Evolutionary conservation across 75 land plant genomes (phyloP), one percentile per base, ranked within the genome.

Genomic region (Gnetum montanum): DNA sequence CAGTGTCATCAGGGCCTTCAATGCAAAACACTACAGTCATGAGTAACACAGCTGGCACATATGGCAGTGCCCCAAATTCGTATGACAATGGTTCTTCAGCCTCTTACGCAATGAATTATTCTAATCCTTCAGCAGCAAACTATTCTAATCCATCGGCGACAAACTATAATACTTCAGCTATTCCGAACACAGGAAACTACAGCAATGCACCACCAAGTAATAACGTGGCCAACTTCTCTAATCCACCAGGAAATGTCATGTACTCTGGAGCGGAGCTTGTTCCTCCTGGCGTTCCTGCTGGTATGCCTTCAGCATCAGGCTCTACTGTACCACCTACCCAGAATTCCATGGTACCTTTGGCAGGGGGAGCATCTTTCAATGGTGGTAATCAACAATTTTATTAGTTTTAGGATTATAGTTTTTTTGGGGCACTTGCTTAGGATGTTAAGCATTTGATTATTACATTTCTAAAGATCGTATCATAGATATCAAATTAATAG

Each of bases 241-340:
- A 5, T 53, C 18, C 55, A 34, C 55, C 31, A 26, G 22, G 34
- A 19, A 60, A 67, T 49, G n/a, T n/a, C n/a, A n/a, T n/a, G n/a
- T n/a, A n/a, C n/a, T n/a, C n/a, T n/a, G n/a, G n/a, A n/a, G 69
- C 38, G 10, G 69, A 67, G 46, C 69, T 65, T 2, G 61, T 65
- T 33, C 69, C 69, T 6, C 69, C 69, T 20, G 69, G 69, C 16
- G 69, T 67, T 16, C 41, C 66, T 35, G 35, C 69, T 52, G 61
- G 52, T 31, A 34, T 46, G 31, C 25, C 65, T 40, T 63, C 41
- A 12, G 66, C 26, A 11, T 23, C 61, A 63, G 34, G 34, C 34
- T 53, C 19, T 53, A 53, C 19, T 33, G 12, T 33, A 25, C 10
- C 55, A n/a, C n/a, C n/a, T n/a, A n/a, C n/a, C n/a, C n/a, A n/a